Evolutionary conservation across 2,329 filamentous ascomycete genomes (phyloP).

Genomic region (Phialophora macrospora): DNA sequence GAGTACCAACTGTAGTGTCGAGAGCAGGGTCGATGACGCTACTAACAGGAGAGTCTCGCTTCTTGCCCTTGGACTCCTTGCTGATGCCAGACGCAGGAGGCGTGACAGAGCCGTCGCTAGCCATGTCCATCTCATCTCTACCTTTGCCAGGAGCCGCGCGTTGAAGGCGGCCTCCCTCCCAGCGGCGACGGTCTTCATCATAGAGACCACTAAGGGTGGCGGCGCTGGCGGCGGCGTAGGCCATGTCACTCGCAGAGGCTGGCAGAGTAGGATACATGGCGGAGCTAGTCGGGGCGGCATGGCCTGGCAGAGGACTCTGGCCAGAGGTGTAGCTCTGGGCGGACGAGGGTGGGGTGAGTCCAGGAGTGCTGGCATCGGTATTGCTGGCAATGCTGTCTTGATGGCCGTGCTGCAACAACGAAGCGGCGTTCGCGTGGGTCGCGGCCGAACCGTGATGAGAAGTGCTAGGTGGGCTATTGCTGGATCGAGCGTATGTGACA

Average conservation of each 20-base stretch:
- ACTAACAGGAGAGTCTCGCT: conserved; percentile 31
- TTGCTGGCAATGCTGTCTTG: conserved; percentile 43
- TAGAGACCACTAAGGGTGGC: conserved; percentile 65
- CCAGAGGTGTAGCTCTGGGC: conserved; percentile 67
- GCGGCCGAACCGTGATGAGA: conserved; percentile 50
- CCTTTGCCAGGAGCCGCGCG: conserved; percentile 54
- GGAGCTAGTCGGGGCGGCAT: conserved; percentile 41
- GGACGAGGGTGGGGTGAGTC: conserved; percentile 66
- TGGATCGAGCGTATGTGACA: conserved; percentile 57
- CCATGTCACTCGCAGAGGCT: conserved; percentile 61
- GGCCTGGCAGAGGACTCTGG: conserved; percentile 59
- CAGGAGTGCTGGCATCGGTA: conserved; percentile 60
- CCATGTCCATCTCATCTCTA: conserved; percentile 47
- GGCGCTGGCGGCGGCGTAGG: conserved; percentile 62
- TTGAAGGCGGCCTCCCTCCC: conserved; percentile 65
- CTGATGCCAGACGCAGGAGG: conserved; percentile 38
- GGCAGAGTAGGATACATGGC: conserved; percentile 69
- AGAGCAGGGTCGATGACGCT: conserved; percentile 40
- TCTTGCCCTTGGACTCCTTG: conserved; percentile 34
- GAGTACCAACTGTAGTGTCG: conserved; percentile 29
- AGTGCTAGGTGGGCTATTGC: conserved; percentile 60
- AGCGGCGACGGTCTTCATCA: conserved; percentile 65
- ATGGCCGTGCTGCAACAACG: conserved; percentile 36
- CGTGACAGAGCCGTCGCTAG: conserved; percentile 38
- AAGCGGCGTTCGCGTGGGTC: conserved; percentile 43